Conservation (phyloP, 768 basidiomycete genomes). For the Phylloporus scabripes region DNA sequence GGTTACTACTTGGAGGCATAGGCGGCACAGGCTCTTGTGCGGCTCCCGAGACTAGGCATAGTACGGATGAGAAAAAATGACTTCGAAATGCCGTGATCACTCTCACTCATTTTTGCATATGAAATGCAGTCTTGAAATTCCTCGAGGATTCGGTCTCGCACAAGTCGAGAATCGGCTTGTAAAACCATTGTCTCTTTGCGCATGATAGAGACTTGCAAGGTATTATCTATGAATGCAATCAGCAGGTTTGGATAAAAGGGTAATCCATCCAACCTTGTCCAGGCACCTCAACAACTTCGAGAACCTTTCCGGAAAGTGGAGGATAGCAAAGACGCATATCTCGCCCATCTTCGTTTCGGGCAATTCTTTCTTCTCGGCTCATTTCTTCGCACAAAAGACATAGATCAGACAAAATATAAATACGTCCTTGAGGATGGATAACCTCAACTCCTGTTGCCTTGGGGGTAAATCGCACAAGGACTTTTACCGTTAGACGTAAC, state of each 20-base stretch:
- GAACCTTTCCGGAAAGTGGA: conserved; percentile 90
- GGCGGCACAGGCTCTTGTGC: conserved; percentile 67
- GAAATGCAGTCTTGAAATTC: conserved; percentile 83
- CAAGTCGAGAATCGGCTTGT: conserved; percentile 50
- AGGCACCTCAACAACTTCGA: conserved; percentile 59
- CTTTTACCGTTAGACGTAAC: conserved; percentile 67
- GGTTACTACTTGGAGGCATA: conserved; percentile 43
- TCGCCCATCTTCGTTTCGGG: conserved; percentile 48
- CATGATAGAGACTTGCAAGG: conserved; percentile 77
- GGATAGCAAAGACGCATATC: conserved; percentile 95
- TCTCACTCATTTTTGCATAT: conserved; percentile 68
- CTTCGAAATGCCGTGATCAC: neutral
- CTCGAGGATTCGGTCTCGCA: conserved; percentile 56
- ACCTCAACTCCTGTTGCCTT: conserved; percentile 69
- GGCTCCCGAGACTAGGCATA: conserved; percentile 45
- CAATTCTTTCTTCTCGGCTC: conserved; percentile 53
- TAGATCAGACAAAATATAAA: conserved; percentile 89
- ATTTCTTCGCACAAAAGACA: conserved; percentile 89
- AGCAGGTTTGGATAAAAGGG: conserved; percentile 7
- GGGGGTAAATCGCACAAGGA: conserved; percentile 72
- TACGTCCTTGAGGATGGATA: conserved; percentile 68
- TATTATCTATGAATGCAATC: conserved; percentile 49
- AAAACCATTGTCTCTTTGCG: conserved; percentile 78
- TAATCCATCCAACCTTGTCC: conserved; percentile 47
- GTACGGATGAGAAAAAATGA: conserved; percentile 3